phyloP scores from a whole-genome alignment of 192 early-diverging fungal genomes.

The Linnemannia elongata region DNA sequence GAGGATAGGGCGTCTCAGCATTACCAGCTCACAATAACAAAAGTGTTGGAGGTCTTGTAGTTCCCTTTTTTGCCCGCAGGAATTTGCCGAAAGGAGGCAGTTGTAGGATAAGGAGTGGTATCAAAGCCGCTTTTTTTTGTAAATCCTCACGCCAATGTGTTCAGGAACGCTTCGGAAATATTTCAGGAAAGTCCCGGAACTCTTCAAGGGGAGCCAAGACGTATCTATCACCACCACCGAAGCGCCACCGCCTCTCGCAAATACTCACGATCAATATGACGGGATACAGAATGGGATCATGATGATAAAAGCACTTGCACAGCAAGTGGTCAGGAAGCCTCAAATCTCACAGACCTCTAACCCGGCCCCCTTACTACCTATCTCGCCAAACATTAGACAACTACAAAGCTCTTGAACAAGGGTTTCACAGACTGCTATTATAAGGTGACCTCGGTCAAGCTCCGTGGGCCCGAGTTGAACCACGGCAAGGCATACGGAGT shows the following conservation, averaged over 20 bases:
- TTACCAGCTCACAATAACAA: not conserved
- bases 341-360: not conserved
- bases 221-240: not conserved
- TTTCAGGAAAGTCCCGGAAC: not conserved
- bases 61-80: not conserved
- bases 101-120: not conserved
- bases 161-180: not conserved
- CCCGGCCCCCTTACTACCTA: not conserved
- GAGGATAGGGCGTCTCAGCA: not conserved
- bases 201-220: not conserved
- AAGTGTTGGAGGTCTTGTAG: not conserved
- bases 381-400: constrained; percentile 23
- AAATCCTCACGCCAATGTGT: not conserved
- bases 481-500: constrained; percentile 55
- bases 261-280: no score
- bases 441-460: constrained; percentile 51
- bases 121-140: not conserved
- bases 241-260: not conserved
- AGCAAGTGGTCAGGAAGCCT: no score
- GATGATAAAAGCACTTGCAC: no score
- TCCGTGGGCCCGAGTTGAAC: constrained; percentile 39
- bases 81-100: not conserved
- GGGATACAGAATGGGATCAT: no score
- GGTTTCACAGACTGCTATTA: constrained; percentile 57
- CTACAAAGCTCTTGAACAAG: constrained; percentile 47